Base-by-base conservation (phyloP, 148 eudicot genomes). In the Amaranthus cruentus region DNA sequence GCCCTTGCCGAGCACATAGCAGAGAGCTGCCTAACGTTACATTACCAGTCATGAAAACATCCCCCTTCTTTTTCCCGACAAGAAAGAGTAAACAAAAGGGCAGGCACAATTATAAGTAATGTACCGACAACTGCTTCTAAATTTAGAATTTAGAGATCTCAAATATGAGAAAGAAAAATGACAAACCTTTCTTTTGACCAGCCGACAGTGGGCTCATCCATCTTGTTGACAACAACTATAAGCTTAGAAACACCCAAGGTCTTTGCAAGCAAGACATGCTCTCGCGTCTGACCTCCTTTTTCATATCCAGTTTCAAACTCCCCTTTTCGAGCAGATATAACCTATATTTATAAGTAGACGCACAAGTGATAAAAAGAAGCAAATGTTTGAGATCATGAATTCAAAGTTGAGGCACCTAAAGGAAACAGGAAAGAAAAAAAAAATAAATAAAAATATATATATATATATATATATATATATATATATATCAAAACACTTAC, bases 251-350 rank as follows among this genome's bases (percentile, higher is more conserved):
- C 99, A 80, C 99, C 99, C 77, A 96, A 74, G 38, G 99, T 96
- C 84, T 96, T 96, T 65, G 97, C 97, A 63, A 96, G 97, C 81
- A 83, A 85, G 59, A 96, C 97, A 78, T 96, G 99, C 70, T 96
- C 99, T 53, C 97, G 92, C 57, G 99, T 96, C 86, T 92, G 97
- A 62, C 99, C 99, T 83, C 97, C 99, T 84, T 86, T 90, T 77
- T 95, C 99, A 81, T 84, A 96, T 52, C 99, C 99, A 71, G 99
- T 92, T 88, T 96, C 99, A 84, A 96, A 96, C 84, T 96, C 99
- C 38, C 99, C 99, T 84, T 92, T 96, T 10, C 99, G 87, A 76
- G 99, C 99, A 78, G 99, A 96, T 75, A 96, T 87, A 9, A 96
- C 99, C 99, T 95, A 77, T 8, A 76, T 13, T 12, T 11, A 47